phyloP scores from a whole-genome alignment of 2,329 filamentous ascomycete species.

The Nigrospora osmanthi region DNA sequence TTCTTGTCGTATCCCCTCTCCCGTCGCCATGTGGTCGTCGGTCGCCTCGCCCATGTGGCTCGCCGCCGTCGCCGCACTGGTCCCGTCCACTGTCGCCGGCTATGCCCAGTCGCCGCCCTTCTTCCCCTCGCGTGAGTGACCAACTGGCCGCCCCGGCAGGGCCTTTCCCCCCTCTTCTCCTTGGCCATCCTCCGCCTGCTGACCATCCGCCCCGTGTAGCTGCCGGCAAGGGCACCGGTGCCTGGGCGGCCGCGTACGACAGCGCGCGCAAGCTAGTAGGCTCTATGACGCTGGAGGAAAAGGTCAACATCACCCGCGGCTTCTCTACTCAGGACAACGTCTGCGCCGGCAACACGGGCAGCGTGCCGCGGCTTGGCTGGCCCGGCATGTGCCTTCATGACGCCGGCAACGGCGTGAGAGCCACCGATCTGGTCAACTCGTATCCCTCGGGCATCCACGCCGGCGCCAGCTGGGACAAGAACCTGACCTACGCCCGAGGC shows the following conservation, averaged over 20 bases:
- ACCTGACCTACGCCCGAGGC: conserved; percentile 41
- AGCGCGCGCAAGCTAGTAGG: conserved; percentile 49
- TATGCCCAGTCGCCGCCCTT: conserved; percentile 19
- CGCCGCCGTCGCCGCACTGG: no score
- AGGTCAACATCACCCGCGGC: conserved; percentile 42
- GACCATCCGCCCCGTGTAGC: conserved; percentile 13
- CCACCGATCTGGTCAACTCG: conserved; percentile 38
- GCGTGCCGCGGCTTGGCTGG: conserved; percentile 34
- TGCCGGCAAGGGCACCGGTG: conserved; percentile 20
- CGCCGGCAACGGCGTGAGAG: conserved; percentile 40
- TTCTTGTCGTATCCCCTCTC: no score
- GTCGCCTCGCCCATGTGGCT: no score
- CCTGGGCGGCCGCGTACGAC: conserved; percentile 51
- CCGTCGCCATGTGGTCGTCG: no score
- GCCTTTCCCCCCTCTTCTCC: neutral
- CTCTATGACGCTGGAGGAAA: conserved; percentile 60
- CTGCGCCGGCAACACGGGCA: conserved; percentile 40
- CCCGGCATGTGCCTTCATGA: conserved; percentile 41
- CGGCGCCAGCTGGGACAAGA: conserved; percentile 45
- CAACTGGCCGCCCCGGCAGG: neutral
- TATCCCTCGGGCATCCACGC: conserved; percentile 40
- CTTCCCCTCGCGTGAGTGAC: conserved; percentile 19
- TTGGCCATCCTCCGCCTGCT: neutral
- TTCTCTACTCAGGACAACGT: conserved; percentile 34
- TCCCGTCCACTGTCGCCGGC: neutral